Evolutionary conservation across 2,329 filamentous ascomycete species (phyloP).

Genomic region (Tolypocladium capitatum): DNA sequence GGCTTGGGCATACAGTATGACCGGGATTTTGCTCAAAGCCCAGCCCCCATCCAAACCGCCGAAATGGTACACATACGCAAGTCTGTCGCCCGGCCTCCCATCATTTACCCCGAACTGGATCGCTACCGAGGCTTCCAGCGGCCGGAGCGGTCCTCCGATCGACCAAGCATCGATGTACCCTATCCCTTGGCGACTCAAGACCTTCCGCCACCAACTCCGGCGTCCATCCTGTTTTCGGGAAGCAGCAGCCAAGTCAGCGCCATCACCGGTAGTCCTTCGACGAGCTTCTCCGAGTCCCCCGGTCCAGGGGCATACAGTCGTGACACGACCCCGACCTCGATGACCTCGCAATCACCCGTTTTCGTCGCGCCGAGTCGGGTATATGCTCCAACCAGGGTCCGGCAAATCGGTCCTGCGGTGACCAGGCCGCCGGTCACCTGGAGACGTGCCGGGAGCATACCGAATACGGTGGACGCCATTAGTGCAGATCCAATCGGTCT

Average conservation of each 20-base stretch:
- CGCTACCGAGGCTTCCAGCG: constrained; percentile 39
- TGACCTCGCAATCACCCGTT: constrained; percentile 61
- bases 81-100: constrained; percentile 25
- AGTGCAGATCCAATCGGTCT: constrained; percentile 42
- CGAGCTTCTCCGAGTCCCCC: constrained; percentile 60
- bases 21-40: constrained; percentile 28
- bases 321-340: constrained; percentile 66
- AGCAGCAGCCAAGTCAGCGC: constrained; percentile 42
- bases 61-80: constrained; percentile 28
- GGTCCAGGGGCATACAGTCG: constrained; percentile 59
- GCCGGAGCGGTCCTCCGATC: constrained; percentile 20
- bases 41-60: constrained; percentile 27
- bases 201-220: constrained; percentile 51
- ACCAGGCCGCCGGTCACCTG: constrained; percentile 48
- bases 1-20: constrained; percentile 24
- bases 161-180: constrained; percentile 30
- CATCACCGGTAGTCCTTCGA: constrained; percentile 60
- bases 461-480: constrained; percentile 33
- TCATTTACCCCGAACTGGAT: constrained; percentile 47
- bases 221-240: constrained; percentile 39
- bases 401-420: constrained; percentile 41
- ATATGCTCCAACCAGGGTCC: constrained; percentile 28
- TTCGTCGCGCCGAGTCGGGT: constrained; percentile 35
- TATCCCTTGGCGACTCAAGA: constrained; percentile 50
- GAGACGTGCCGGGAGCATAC: constrained; percentile 41